Evolutionary conservation across 2,329 filamentous ascomycete species (phyloP), one percentile per base, ranked within the genome.

Genomic region (Alternaria conjuncta): DNA sequence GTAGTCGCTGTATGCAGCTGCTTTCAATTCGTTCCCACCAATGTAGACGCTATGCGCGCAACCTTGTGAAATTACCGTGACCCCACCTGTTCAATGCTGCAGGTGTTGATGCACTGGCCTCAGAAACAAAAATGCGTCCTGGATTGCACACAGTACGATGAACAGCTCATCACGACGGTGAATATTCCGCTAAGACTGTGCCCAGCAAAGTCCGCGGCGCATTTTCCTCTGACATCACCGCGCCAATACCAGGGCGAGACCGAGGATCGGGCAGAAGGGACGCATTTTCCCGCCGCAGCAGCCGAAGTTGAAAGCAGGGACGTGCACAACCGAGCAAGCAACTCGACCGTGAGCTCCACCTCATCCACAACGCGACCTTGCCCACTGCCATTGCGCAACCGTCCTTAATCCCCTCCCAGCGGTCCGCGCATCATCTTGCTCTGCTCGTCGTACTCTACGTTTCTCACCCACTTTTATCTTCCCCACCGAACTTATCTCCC

Each of bases 311-410:
- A 21, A 36, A 36, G 63, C 65, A 64, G 61, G 45, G 57, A 47
- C 28, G 56, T 55, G 55, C 55, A 66, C 64, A 55, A 56, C 60
- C 60, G 61, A 63, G 57, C 56, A 54, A 61, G 43, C 64, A 41
- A 56, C 50, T 41, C 47, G 47, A 41, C 49, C 50, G 57, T 12
- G 60, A 62, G 57, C 63, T 67, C 60, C 56, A 61, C 62, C 61
- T 64, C 57, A 45, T 46, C 57, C 62, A 45, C 53, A 50, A 46
- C 57, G 60, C 60, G 60, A 55, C 51, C 36, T 41, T 61, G 60
- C 54, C 49, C 30, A 56, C 55, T 64, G 71, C 70, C 71, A 72
- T 73, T 73, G 71, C 67, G 68, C 68, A 65, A 60, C 50, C 55
- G 36, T 65, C 60, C 47, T 55, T 60, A 55, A 57, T 65, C 55